phyloP scores from a whole-genome alignment of 768 basidiomycete genomes.

The Russula griseocarnosa region DNA sequence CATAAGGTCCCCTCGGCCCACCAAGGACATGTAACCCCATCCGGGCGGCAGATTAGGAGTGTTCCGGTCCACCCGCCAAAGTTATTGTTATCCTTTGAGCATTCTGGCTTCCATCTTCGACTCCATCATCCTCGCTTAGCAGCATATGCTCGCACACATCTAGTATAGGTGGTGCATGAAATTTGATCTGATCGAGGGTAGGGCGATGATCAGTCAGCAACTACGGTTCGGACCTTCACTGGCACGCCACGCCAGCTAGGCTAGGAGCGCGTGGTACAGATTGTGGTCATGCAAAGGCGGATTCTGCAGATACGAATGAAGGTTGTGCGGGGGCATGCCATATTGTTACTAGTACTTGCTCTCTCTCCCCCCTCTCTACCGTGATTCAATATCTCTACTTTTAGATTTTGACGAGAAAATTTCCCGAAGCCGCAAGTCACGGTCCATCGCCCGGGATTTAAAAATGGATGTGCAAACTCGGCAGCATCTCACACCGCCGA shows the following conservation, averaged over 20 bases:
- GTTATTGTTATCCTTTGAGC: neutral
- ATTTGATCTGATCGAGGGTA: neutral
- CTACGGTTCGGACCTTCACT: neutral
- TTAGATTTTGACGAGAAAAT: neutral
- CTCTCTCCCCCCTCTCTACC: neutral
- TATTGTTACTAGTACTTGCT: neutral
- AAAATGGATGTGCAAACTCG: neutral
- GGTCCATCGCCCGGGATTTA: neutral
- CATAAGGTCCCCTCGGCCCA: neutral
- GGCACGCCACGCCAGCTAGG: neutral
- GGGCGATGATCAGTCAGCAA: neutral
- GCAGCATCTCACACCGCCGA: neutral
- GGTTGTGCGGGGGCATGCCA: neutral
- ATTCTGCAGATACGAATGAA: neutral
- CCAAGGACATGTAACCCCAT: neutral
- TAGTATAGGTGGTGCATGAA: neutral
- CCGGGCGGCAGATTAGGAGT: neutral
- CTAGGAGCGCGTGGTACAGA: neutral
- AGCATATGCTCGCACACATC: neutral
- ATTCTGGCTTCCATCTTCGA: neutral
- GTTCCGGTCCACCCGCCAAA: neutral
- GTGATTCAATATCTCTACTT: neutral
- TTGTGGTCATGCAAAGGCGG: neutral
- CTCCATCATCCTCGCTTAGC: neutral
- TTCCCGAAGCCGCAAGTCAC: constrained; percentile 1